These are phyloP conservation scores for Candida coleopterorum DNA, from an alignment of 805 yeast genomes.

Conservation along the genomic window DNA sequence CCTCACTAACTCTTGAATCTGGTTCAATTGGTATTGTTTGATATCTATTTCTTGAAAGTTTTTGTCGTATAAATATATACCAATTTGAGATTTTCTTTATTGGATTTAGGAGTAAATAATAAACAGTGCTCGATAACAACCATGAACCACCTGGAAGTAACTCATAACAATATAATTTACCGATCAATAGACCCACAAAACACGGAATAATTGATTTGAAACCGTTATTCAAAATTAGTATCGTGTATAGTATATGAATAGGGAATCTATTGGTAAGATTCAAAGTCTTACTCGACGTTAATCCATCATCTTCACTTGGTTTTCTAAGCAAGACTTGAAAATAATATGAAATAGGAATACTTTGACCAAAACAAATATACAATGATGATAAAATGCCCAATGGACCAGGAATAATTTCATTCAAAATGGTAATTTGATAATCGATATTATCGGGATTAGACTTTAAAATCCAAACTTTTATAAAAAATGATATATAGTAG, in stretches of 20 bases:
- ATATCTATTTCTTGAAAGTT: conserved; percentile 4
- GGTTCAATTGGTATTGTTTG: conserved; percentile 4
- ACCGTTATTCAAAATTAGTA: conserved; percentile 37
- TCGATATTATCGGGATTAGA: conserved; percentile 4
- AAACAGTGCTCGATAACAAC: conserved; percentile 26
- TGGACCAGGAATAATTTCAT: conserved; percentile 36
- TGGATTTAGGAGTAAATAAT: conserved; percentile 26
- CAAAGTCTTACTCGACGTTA: conserved; percentile 14
- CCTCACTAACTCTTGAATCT: conserved; percentile 5
- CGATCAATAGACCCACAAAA: conserved; percentile 32
- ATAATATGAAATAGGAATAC: conserved; percentile 30
- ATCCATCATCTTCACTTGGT: conserved; percentile 10
- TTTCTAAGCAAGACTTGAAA: conserved; percentile 27
- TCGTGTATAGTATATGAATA: conserved; percentile 30
- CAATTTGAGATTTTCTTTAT: conserved; percentile 8
- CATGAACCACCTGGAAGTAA: conserved; percentile 34
- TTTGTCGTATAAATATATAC: not conserved
- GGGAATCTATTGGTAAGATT: conserved; percentile 35
- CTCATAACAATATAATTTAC: conserved; percentile 30
- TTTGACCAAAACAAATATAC: conserved; percentile 33
- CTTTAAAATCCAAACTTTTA: conserved; percentile 7
- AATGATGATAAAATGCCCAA: conserved; percentile 36
- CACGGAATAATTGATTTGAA: conserved; percentile 31
- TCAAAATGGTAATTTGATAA: conserved; percentile 26
- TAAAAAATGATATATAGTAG: conserved; percentile 9